phyloP scores from a whole-genome alignment of 495 filamentous ascomycete species.

The Chaetomium cochliodes region DNA sequence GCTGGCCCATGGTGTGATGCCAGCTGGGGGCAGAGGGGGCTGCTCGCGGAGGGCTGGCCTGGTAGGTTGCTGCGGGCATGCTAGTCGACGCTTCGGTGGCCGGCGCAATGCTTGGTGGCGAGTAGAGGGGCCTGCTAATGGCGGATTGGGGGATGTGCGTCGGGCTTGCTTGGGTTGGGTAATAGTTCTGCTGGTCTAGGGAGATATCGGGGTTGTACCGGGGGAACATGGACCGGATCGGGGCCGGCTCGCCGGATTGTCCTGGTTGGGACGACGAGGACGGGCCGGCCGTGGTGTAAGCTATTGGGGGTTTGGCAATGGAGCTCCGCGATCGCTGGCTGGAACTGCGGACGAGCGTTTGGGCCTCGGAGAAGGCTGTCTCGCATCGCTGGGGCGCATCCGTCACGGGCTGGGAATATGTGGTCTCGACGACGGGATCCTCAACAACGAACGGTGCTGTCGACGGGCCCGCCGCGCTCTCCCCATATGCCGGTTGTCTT shows the following conservation, averaged over 20 bases:
- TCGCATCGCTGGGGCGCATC: constrained; percentile 46
- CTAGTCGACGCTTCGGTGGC: constrained; percentile 21
- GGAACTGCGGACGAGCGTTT: constrained; percentile 49
- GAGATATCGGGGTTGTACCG: constrained; percentile 72
- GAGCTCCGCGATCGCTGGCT: constrained; percentile 49
- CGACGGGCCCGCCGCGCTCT: constrained; percentile 26
- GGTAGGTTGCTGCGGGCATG: background rate
- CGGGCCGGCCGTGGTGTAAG: constrained; percentile 30
- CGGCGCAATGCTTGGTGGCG: constrained; percentile 40
- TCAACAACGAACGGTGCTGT: constrained; percentile 29
- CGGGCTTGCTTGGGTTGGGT: constrained; percentile 56
- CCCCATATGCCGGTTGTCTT: constrained; percentile 15
- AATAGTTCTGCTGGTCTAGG: constrained; percentile 67
- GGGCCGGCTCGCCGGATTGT: constrained; percentile 34
- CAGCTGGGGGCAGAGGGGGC: constrained; percentile 23
- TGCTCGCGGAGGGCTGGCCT: constrained; percentile 1
- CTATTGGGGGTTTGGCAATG: constrained; percentile 47
- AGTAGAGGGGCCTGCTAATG: constrained; percentile 58
- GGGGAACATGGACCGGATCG: constrained; percentile 67
- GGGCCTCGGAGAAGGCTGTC: constrained; percentile 52
- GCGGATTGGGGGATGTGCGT: constrained; percentile 55
- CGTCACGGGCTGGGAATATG: constrained; percentile 30
- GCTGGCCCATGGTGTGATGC: constrained; percentile 7
- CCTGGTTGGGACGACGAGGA: constrained; percentile 30
- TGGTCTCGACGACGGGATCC: constrained; percentile 31